Base-by-base conservation (phyloP, 1,139 yeast species). In the Saccharomycopsis crataegensis region DNA sequence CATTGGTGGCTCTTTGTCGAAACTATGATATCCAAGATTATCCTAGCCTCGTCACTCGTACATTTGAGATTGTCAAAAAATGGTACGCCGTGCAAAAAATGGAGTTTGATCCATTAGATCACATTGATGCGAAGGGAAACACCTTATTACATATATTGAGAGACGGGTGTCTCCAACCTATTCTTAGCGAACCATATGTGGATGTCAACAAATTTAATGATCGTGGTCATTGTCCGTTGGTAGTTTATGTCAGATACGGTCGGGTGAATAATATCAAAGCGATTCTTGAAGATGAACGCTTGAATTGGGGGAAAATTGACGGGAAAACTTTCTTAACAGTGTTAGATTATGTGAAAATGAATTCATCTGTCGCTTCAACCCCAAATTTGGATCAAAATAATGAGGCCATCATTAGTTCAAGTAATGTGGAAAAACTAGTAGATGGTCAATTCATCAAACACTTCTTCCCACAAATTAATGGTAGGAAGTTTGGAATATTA, bases 21-120 rank as follows among this genome's bases (percentile, higher is more conserved):
- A 82, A 93, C 59, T 91, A 91, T 67, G 97, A 91, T 64, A 93
- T 87, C 61, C 70, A 78, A 0, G 67, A 80, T 33, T 91, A 91
- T 64, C 66, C 71, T 1, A 65, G 65, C 1, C 66, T 90, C 61
- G 67, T 88, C 3, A 58, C 63, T 12, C 65, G 64, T 2, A 80
- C 82, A 0, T 76, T 86, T 54, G 60, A 65, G 0, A 71, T 77
- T 37, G 79, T 78, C 1, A 68, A 68, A 32, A 48, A 63, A 8
- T 75, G 80, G 74, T 75, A 78, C 58, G 60, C 60, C 1, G 47
- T 37, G 0, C 64, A 66, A 38, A 56, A 61, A 2, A 60, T 61
- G 1, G 57, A 59, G 1, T 70, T 82, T 51, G 70, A 76, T 57
- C 77, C 76, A 57, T 61, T 63, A 49, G 80, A 79, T 31, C 98